Evolutionary conservation across 1,284 basidiomycete genomes (phyloP).

Genomic region (Bjerkandera adusta): DNA sequence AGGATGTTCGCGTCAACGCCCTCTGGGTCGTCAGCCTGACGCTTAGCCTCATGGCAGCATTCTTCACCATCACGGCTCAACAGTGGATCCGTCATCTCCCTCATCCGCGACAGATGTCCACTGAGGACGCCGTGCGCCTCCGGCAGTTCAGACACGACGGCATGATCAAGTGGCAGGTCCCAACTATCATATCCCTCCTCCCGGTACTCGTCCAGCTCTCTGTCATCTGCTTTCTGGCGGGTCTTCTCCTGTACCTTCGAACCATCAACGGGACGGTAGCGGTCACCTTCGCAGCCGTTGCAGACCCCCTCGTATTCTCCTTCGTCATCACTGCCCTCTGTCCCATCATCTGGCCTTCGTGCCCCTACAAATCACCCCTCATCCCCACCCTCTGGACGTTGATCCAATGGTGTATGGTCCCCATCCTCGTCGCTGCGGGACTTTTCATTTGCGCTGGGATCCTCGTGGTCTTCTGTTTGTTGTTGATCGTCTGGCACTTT

Average conservation of each 20-base stretch:
- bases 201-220: conserved; percentile 23
- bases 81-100: conserved; percentile 8
- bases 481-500: too few relatives aligned
- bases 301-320: neutral
- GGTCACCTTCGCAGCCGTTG: conserved; percentile 10
- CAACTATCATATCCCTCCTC: conserved; percentile 18
- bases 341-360: neutral
- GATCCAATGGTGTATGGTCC: too few relatives aligned
- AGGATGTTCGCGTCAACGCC: neutral
- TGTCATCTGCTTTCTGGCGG: conserved; percentile 20
- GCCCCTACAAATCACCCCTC: conserved; percentile 5
- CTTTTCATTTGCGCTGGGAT: too few relatives aligned
- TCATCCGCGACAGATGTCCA: neutral
- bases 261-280: conserved; percentile 18
- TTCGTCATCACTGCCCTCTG: neutral
- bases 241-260: conserved; percentile 20
- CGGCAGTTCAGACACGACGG: conserved; percentile 21
- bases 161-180: conserved; percentile 19
- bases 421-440: too few relatives aligned
- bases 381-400: too few relatives aligned
- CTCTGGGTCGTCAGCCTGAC: conserved; percentile 7
- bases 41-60: conserved; percentile 7
- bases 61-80: conserved; percentile 12
- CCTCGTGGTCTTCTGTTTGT: too few relatives aligned
- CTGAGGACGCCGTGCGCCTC: conserved; percentile 5